Percentiles rank a stretch among this genome's conserved stretches.
phyloP scores from a whole-genome alignment of 768 basidiomycete genomes.

The Leccinum disarticulatum region DNA sequence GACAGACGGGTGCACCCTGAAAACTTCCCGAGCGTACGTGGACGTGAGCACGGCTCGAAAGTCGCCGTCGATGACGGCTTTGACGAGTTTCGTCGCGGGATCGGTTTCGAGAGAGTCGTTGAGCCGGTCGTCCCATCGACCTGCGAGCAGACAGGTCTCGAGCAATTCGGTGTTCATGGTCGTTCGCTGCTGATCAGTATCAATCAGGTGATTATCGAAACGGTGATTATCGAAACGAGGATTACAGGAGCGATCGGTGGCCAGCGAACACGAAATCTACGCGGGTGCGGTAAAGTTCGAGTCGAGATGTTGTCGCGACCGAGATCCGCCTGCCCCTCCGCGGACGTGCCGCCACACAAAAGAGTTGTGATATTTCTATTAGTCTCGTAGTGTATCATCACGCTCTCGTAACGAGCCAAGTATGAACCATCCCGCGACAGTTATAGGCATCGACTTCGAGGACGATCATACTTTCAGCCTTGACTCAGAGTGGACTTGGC shows the following conservation, averaged over 20 bases:
- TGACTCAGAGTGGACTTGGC: neutral
- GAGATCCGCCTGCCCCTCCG: neutral
- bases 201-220: neutral
- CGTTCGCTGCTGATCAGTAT: neutral
- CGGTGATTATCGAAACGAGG: neutral
- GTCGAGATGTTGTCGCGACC: slow-evolving; percentile 13
- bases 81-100: slow-evolving; percentile 41
- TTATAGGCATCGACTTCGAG: neutral
- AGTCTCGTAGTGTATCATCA: neutral
- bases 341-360: neutral
- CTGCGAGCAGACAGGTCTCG: slow-evolving; percentile 59
- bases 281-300: neutral
- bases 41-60: slow-evolving; percentile 56
- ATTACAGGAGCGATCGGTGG: neutral
- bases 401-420: no score
- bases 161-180: slow-evolving; percentile 32
- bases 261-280: slow-evolving; percentile 1
- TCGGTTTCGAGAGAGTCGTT: slow-evolving; percentile 20
- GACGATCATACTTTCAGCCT: neutral
- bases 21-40: slow-evolving; percentile 40
- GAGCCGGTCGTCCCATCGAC: slow-evolving; percentile 40
- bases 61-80: slow-evolving; percentile 57
- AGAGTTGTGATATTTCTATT: neutral
- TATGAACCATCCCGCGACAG: slow-evolving; percentile 4
- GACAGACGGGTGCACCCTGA: slow-evolving; percentile 32